A percentile compares a stretch with the other conserved stretches of the same genome.
These are phyloP conservation scores for Trichoderma aggressivum DNA, from an alignment of 2,329 filamentous ascomycete genomes.

Conservation along the genomic window DNA sequence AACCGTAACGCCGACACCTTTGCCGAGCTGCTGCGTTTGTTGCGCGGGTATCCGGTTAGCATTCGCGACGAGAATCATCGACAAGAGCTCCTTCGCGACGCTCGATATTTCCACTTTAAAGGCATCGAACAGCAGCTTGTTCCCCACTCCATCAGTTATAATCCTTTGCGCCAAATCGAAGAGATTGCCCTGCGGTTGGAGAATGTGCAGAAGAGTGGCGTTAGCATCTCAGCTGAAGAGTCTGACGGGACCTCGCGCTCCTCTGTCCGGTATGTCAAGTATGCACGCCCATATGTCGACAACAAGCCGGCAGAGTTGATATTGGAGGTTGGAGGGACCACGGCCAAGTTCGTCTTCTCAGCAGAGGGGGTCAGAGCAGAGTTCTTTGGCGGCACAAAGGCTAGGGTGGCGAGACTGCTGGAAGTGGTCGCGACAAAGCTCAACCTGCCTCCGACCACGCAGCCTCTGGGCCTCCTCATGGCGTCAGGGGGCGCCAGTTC, in stretches of 20 bases:
- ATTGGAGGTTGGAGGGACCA: slow-evolving; percentile 71
- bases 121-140: slow-evolving; percentile 86
- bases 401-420: slow-evolving; percentile 68
- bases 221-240: slow-evolving; percentile 59
- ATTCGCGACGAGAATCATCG: slow-evolving; percentile 76
- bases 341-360: slow-evolving; percentile 54
- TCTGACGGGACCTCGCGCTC: slow-evolving; percentile 22
- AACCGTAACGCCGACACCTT: slow-evolving; percentile 82
- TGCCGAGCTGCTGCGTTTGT: slow-evolving; percentile 72
- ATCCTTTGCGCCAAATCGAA: slow-evolving; percentile 61
- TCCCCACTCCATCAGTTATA: slow-evolving; percentile 71
- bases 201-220: slow-evolving; percentile 83
- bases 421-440: slow-evolving; percentile 80
- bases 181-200: slow-evolving; percentile 81
- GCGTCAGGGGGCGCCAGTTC: slow-evolving; percentile 58
- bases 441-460: slow-evolving; percentile 58
- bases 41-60: slow-evolving; percentile 78
- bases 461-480: slow-evolving; percentile 66
- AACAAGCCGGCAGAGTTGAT: slow-evolving; percentile 69
- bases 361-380: slow-evolving; percentile 51
- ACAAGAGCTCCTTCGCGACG: slow-evolving; percentile 74
- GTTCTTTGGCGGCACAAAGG: slow-evolving; percentile 69
- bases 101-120: slow-evolving; percentile 89
- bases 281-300: slow-evolving; percentile 84
- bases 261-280: slow-evolving; percentile 60